Base-by-base conservation (phyloP, 176 grass and related monocot genomes). In the Stipa capillata region DNA sequence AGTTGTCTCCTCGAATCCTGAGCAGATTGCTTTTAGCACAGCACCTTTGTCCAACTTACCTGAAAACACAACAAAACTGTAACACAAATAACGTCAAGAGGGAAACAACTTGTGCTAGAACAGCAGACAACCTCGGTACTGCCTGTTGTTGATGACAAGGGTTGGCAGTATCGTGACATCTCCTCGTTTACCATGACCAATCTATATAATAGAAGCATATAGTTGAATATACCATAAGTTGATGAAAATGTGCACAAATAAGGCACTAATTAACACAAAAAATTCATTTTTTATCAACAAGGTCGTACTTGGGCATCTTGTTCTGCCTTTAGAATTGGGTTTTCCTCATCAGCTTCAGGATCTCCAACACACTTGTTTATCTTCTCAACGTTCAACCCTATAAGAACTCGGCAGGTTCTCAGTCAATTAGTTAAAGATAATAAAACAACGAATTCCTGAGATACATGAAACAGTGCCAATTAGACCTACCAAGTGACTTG, bases 91-190 rank as follows among this genome's bases (percentile, higher is more conserved):
- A 58, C 48, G 84, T 69, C 36, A 18, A 3, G 32, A 16, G 25
- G 14, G 55, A 43, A 77, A 81, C 13, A 80, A 29, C 36, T 23
- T 17, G 37, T 56, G 44, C 37, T 78, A 77, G 24, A 82, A 70
- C 34, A 60, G 41, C 72, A 68, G 55, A 82, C 68, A 79, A 97
- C 93, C 93, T 86, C 93, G 80, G 61, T 97, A 97, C 66, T 97
- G 93, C 79, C 85, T 82, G 76, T 93, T 93, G 71, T 97, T 97
- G 48, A 97, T 88, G 59, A 97, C 84, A 90, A 97, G 88, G 6
- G 93, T 93, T 24, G 93, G 93, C 72, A 97, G 87, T 88, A 97
- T 97, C 2, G 93, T 97, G 55, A 97, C 93, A 79, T 97, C 93
- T 68, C 93, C 90, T 81, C 85, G 85, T 74, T 89, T 79, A 84